Evolutionary conservation across 1,284 basidiomycete species (phyloP).

Genomic region (Lentinula novae-zelandiae): DNA sequence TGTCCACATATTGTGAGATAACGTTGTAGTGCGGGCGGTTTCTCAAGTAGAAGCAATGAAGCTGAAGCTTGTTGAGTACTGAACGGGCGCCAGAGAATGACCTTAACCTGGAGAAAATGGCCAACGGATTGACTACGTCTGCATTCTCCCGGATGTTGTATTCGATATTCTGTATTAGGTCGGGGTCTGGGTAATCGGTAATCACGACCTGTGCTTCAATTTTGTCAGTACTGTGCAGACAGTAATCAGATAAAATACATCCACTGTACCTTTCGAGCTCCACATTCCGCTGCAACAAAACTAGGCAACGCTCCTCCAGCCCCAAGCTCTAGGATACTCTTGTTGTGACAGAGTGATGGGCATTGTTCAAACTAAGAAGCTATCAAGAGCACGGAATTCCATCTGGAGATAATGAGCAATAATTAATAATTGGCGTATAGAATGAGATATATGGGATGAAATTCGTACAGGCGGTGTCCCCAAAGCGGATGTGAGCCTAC

Average conservation of each 20-base stretch:
- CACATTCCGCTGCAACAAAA: conserved; percentile 67
- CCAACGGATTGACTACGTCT: too few species aligned
- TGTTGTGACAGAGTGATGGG: conserved; percentile 36
- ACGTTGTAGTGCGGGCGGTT: conserved; percentile 75
- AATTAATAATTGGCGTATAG: neutral
- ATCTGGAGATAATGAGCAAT: conserved; percentile 41
- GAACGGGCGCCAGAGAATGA: too few species aligned
- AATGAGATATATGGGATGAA: neutral
- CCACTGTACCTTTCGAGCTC: conserved; percentile 50
- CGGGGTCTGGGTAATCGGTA: too few species aligned
- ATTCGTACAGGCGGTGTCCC: conserved; percentile 81
- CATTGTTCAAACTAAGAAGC: conserved; percentile 72
- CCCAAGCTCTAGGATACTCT: conserved; percentile 47
- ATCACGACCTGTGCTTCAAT: too few species aligned
- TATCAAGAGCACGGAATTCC: conserved; percentile 81
- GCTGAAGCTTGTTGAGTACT: too few species aligned
- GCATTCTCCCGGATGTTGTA: too few species aligned
- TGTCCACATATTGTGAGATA: conserved; percentile 81
- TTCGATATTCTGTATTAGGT: too few species aligned
- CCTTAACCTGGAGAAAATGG: too few species aligned
- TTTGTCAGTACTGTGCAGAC: neutral
- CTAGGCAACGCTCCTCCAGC: conserved; percentile 91
- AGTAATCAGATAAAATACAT: conserved; percentile 13
- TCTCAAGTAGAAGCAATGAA: too few species aligned
- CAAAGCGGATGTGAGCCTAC: conserved; percentile 89